phyloP scores from a whole-genome alignment of 495 filamentous ascomycete species.

The Penicillium mononematosum region DNA sequence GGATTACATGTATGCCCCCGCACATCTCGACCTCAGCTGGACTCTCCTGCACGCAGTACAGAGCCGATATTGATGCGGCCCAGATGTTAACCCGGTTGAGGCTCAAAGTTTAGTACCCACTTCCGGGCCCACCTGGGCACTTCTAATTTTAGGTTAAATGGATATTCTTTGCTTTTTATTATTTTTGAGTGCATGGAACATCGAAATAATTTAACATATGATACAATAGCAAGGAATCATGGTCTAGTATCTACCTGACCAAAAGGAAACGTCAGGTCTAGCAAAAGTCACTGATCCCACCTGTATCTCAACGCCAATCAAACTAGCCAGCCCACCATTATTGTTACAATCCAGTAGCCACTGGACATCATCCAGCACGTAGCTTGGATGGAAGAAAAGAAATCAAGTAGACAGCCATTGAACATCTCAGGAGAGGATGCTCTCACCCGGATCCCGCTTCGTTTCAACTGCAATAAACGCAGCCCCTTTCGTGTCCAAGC shows the following conservation, averaged over 20 bases:
- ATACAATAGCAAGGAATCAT: not conserved
- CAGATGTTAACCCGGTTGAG: not conserved
- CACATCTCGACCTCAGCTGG: no score
- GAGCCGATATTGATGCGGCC: not conserved
- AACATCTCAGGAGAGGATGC: constrained; percentile 31
- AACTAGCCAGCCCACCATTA: not conserved
- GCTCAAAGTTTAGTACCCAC: not conserved
- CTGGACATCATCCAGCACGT: not conserved
- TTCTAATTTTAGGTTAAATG: not conserved
- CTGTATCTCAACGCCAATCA: constrained; percentile 6
- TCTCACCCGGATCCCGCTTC: constrained; percentile 33
- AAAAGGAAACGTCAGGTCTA: not conserved
- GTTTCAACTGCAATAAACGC: constrained; percentile 47
- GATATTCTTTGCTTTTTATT: not conserved
- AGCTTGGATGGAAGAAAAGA: not conserved
- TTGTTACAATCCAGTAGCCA: not conserved
- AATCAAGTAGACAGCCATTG: not conserved
- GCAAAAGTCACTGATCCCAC: not conserved
- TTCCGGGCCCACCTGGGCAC: no score
- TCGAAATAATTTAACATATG: not conserved
- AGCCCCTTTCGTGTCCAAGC: constrained; percentile 47
- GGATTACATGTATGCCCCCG: no score
- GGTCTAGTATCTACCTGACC: not conserved
- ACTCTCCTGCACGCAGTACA: no score
- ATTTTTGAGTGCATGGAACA: not conserved